Conservation (phyloP, 2,329 filamentous ascomycete genomes). For the Gremmenia infestans region DNA sequence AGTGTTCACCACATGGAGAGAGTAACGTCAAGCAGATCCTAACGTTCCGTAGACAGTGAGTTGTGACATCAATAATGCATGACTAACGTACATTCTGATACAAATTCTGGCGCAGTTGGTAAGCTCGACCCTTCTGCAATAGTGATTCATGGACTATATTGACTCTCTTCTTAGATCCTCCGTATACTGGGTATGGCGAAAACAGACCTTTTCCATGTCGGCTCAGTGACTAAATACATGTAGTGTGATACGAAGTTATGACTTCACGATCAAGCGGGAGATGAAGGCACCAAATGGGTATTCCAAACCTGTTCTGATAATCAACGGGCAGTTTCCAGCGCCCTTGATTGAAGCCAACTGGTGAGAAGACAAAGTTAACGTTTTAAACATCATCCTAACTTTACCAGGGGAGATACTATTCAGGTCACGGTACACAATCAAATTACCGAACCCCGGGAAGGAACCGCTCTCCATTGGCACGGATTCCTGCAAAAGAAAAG, state of each 20-base stretch:
- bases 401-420: constrained; percentile 35
- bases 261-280: constrained; percentile 26
- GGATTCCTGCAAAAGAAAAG: constrained; percentile 41
- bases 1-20: neutral
- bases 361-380: constrained; percentile 2
- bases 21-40: neutral
- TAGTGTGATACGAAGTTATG: constrained; percentile 34
- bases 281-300: constrained; percentile 35
- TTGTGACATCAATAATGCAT: neutral
- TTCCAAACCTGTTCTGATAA: constrained; percentile 46
- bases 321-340: constrained; percentile 32
- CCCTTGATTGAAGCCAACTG: constrained; percentile 35
- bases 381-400: neutral
- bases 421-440: constrained; percentile 67
- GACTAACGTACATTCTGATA: neutral
- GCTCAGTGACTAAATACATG: neutral
- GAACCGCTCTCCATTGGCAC: constrained; percentile 40
- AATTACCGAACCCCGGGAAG: constrained; percentile 40
- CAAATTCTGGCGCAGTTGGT: neutral
- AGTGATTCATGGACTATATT: neutral
- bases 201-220: neutral
- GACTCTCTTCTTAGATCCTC: constrained; percentile 1
- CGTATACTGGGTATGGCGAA: constrained; percentile 8
- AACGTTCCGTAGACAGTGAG: constrained; percentile 7
- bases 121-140: neutral